These are phyloP conservation scores for Acer negundo DNA, from an alignment of 345 rosid genomes.

Conservation along the genomic window DNA sequence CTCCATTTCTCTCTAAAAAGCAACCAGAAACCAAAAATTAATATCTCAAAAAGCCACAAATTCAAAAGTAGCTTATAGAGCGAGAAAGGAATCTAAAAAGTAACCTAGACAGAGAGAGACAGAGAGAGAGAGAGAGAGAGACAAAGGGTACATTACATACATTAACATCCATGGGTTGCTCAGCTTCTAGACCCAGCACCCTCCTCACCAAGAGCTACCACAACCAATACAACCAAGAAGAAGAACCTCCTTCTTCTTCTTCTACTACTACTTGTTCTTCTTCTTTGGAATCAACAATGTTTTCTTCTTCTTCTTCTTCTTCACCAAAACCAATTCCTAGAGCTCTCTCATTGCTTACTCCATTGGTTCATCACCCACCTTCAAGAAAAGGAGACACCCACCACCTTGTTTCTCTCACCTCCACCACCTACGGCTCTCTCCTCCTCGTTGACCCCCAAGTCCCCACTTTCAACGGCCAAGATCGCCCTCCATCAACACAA, in stretches of 20 bases:
- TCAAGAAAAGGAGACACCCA: slow-evolving; percentile 80
- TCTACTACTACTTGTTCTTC: slow-evolving; percentile 19
- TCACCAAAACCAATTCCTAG: slow-evolving; percentile 38
- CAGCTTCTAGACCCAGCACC: slow-evolving; percentile 54
- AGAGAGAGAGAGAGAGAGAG: not conserved
- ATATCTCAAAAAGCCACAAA: slow-evolving; percentile 5
- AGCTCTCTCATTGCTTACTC: slow-evolving; percentile 66
- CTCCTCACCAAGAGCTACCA: slow-evolving; percentile 12
- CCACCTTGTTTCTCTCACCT: slow-evolving; percentile 84
- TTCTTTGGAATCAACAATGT: slow-evolving; percentile 18
- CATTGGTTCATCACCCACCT: slow-evolving; percentile 88
- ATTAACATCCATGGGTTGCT: slow-evolving; percentile 65
- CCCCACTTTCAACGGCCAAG: not conserved
- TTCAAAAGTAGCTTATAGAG: not conserved
- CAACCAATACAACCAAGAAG: slow-evolving; percentile 7
- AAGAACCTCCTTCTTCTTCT: slow-evolving; percentile 20
- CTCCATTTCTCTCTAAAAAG: not conserved
- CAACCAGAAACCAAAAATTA: slow-evolving; percentile 12
- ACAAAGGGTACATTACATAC: not conserved
- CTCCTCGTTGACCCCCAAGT: slow-evolving; percentile 43
- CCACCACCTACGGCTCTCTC: slow-evolving; percentile 87
- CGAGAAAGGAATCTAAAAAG: not conserved
- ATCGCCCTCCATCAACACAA: slow-evolving; percentile 27
- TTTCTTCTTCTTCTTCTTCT: slow-evolving; percentile 11
- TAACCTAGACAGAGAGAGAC: not conserved